Evolutionary conservation across 2,329 filamentous ascomycete genomes (phyloP), one percentile per base, ranked within the genome.

Genomic region (Cadophora malorum): DNA sequence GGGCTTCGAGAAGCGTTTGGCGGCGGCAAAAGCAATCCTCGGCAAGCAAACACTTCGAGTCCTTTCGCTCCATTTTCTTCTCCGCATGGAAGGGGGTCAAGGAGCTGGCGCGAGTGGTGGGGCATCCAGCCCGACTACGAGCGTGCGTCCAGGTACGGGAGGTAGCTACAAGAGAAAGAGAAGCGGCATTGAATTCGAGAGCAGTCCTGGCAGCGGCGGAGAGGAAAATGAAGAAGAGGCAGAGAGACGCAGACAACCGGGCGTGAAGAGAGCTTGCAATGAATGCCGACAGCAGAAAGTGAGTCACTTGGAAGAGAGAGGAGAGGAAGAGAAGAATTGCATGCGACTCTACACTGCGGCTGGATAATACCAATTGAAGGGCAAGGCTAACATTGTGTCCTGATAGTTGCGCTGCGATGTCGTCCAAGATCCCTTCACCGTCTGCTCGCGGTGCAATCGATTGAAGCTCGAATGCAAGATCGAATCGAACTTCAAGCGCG

Each of bases 201-300:
- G 87, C 77, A 90, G 87, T 71, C 87, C 88, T 3, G 86, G 84
- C 31, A 90, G 86, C 70, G 76, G 69, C 74, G 81, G 83, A 61
- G 84, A 88, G 67, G 87, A 88, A 67, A 83, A 88, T 66, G 78
- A 82, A 61, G 80, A 82, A 60, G 83, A 86, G 63, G 79, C 83
- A 58, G 86, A 89, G 74, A 87, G 86, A 79, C 88, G 88, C 79
- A 84, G 88, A 69, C 87, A 90, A 72, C 88, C 89, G 31, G 88
- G 88, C 65, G 89, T 91, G 60, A 93, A 95, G 82, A 85, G 92
- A 75, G 92, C 92, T 6, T 95, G 92, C 80, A 94, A 94, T 77
- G 91, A 95, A 79, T 95, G 91, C 78, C 86, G 91, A 70, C 92
- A 95, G 80, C 92, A 95, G 80, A 95, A 95, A 84, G 91, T 93